phyloP scores from a whole-genome alignment of 129 eudicot genomes.

The Escallonia herrerae region DNA sequence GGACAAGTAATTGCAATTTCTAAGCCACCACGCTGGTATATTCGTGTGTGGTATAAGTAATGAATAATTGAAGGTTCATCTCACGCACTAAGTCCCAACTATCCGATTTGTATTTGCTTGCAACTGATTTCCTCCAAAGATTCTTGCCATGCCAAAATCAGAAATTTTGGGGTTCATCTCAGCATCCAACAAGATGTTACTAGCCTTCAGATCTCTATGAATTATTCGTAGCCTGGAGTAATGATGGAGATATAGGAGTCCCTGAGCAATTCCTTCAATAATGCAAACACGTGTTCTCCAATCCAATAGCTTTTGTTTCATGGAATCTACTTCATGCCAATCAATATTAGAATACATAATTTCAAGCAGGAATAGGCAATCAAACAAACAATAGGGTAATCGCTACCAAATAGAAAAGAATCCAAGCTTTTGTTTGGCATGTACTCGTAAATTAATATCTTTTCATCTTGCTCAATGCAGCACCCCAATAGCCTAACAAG shows the following conservation, averaged over 20 bases:
- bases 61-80: not conserved
- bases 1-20: not conserved
- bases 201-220: conserved; percentile 15
- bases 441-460: conserved; percentile 10
- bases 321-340: not conserved
- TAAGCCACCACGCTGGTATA: not conserved
- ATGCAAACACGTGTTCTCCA: conserved; percentile 5
- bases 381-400: not conserved
- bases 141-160: conserved; percentile 17
- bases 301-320: not conserved
- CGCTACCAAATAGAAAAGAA: conserved; percentile 1
- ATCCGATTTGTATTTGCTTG: conserved; percentile 12
- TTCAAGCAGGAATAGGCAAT: not conserved
- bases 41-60: not conserved
- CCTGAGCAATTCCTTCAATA: conserved; percentile 12
- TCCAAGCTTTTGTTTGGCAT: conserved; percentile 11
- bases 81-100: conserved; percentile 13
- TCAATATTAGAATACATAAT: not conserved
- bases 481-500: conserved; percentile 2
- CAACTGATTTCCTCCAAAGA: not conserved
- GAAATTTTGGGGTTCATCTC: conserved; percentile 12
- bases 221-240: conserved; percentile 12
- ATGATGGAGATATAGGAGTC: conserved; percentile 10
- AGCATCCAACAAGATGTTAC: conserved; percentile 15
- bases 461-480: not conserved